Base-by-base conservation (phyloP, 1,284 basidiomycete species). In the Microstroma glucosiphilum region DNA sequence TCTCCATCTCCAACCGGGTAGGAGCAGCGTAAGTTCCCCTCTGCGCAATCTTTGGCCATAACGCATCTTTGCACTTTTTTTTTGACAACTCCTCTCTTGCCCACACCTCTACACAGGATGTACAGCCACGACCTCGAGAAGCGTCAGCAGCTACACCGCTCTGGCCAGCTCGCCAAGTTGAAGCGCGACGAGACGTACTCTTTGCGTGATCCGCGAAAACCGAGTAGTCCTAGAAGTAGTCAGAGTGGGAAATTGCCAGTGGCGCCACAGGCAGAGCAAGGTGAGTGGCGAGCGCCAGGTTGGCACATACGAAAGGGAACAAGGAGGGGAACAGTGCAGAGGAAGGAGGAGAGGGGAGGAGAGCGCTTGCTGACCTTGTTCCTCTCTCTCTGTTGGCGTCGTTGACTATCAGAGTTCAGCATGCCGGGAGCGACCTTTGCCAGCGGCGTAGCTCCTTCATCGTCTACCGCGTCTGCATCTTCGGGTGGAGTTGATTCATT, bases 51-150 rank as follows among this genome's bases (percentile, higher is more conserved):
- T 21, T 56, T 13, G 55, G 8, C 6, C 1, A 12, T 56, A 6
- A 12, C 26, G 7, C 19, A 56, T 7, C 6, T n/a, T 4, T 6
- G 8, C 19, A 19, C 40, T 37, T 13, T 8, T 56, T 37, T 13
- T 8, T 12, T 56, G 55, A 2, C 55, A 6, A 7, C 40, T 21
- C 26, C n/a, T 56, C 7, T 21, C 48, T 9, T 51, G 9, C 21
- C 3, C 48, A 48, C 51, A 3, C 30, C 30, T 37, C 30, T 37
- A n/a, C 30, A 37, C 3, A 37, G 30, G 13, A 76, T 76, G 73
- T 77, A 75, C 69, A 74, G 76, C 1, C 75, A 77, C 62, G 77
- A 79, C 58, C 63, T 79, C 13, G 77, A 79, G 58, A 79, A 79
- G 59, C 66, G 76, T 4, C 77, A 79, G 61, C 72, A 75, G 46